Conservation (phyloP, 2,329 filamentous ascomycete species). For the Fonsecaea erecta region DNA sequence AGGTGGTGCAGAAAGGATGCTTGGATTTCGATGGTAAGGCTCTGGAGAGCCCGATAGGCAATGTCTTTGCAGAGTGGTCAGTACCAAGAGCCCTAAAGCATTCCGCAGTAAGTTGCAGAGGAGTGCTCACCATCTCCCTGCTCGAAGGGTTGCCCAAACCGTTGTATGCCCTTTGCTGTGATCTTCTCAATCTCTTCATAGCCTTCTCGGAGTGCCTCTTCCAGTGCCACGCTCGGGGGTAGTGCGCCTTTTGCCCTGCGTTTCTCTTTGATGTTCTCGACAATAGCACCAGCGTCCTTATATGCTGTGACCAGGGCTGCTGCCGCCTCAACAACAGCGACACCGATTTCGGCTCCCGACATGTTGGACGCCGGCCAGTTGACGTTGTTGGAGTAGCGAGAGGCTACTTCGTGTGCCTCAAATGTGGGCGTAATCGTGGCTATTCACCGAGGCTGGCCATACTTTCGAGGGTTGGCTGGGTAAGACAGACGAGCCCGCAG, state of each 20-base stretch:
- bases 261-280: constrained; percentile 27
- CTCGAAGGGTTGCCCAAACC: constrained; percentile 24
- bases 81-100: neutral
- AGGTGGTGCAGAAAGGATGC: constrained; percentile 23
- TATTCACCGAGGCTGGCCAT: constrained; percentile 7
- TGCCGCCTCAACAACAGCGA: constrained; percentile 21
- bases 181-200: constrained; percentile 29
- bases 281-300: constrained; percentile 26
- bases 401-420: neutral
- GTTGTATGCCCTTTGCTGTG: constrained; percentile 24
- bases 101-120: neutral
- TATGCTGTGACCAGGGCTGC: constrained; percentile 28
- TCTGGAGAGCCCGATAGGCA: constrained; percentile 26
- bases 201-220: constrained; percentile 27
- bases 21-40: constrained; percentile 29
- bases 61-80: constrained; percentile 15
- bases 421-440: neutral
- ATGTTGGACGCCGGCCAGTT: constrained; percentile 4
- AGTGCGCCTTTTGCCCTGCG: constrained; percentile 21
- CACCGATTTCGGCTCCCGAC: constrained; percentile 23
- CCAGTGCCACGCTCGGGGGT: constrained; percentile 22
- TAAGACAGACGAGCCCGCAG: neutral
- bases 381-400: neutral
- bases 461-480: neutral
- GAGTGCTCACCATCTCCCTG: constrained; percentile 25